Evolutionary conservation across 352 stramenopile genomes (phyloP).

Genomic region (Phytophthora kernoviae): DNA sequence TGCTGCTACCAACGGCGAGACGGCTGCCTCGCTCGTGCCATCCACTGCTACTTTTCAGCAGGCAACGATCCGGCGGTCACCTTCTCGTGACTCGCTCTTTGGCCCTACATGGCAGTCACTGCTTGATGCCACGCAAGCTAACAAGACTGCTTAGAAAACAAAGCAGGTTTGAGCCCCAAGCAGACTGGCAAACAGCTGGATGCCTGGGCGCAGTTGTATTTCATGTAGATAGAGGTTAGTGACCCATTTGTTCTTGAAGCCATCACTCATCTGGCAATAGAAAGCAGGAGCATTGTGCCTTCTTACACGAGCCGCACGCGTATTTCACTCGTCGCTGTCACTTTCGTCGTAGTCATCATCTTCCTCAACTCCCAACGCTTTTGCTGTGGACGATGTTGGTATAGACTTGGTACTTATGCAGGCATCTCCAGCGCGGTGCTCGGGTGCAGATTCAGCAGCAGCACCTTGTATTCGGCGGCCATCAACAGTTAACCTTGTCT

Average conservation of each 20-base stretch:
- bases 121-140: slow-evolving; percentile 23
- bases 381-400: slow-evolving; percentile 3
- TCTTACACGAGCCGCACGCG: not conserved
- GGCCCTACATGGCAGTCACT: slow-evolving; percentile 76
- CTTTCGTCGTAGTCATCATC: slow-evolving; percentile 82
- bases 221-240: slow-evolving; percentile 31
- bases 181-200: slow-evolving; percentile 10
- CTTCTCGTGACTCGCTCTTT: slow-evolving; percentile 71
- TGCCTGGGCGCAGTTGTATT: slow-evolving; percentile 29
- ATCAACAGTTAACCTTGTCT: not conserved
- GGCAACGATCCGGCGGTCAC: slow-evolving; percentile 58
- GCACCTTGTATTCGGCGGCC: slow-evolving; percentile 10
- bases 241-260: slow-evolving; percentile 19
- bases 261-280: slow-evolving; percentile 29
- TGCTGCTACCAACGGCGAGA: slow-evolving; percentile 12
- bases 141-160: slow-evolving; percentile 32
- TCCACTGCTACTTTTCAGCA: slow-evolving; percentile 22
- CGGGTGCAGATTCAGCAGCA: not conserved
- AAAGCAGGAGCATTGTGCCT: slow-evolving; percentile 19
- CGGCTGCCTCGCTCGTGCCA: slow-evolving; percentile 6
- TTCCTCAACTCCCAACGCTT: slow-evolving; percentile 50
- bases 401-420: slow-evolving; percentile 3
- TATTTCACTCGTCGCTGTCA: slow-evolving; percentile 49
- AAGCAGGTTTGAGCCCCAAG: slow-evolving; percentile 6
- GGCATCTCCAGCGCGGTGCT: not conserved